A percentile compares a stretch with the other conserved stretches of the same genome.
Conservation (phyloP, 1,284 basidiomycete species). For the Leccinum pachyderme region DNA sequence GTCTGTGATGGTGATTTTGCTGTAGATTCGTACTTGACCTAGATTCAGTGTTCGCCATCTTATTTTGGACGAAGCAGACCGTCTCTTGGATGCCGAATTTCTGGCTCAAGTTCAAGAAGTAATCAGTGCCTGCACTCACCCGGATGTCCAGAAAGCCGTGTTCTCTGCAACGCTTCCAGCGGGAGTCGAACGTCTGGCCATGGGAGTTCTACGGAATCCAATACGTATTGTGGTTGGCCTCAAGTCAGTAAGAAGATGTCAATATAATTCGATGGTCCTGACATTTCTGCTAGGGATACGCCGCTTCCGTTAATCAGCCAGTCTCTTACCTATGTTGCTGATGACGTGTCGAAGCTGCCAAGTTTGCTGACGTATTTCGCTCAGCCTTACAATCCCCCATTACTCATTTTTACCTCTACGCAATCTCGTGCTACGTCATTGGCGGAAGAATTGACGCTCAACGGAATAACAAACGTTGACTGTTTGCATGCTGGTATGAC, state of each 20-base stretch:
- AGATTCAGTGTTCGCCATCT: conserved; percentile 71
- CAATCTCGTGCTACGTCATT: conserved; percentile 90
- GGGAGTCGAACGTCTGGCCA: conserved; percentile 83
- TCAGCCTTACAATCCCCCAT: conserved; percentile 87
- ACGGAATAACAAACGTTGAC: conserved; percentile 86
- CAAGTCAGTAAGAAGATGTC: conserved; percentile 54
- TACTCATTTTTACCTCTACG: conserved; percentile 92
- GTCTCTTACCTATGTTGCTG: conserved; percentile 86
- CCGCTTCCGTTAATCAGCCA: conserved; percentile 82
- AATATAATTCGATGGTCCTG: conserved; percentile 3
- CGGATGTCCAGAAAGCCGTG: conserved; percentile 80
- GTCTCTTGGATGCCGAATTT: conserved; percentile 89
- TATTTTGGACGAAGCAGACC: conserved; percentile 89
- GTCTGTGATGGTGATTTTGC: conserved; percentile 43
- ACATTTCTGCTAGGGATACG: conserved; percentile 69
- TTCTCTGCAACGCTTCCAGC: conserved; percentile 95
- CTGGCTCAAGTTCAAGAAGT: conserved; percentile 88
- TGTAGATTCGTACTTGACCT: conserved; percentile 4
- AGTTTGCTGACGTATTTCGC: conserved; percentile 78
- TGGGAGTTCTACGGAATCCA: conserved; percentile 80
- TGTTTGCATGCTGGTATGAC: conserved; percentile 90
- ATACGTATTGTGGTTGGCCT: conserved; percentile 91
- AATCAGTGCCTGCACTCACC: conserved; percentile 75
- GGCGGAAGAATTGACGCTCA: conserved; percentile 81
- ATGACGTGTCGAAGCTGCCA: conserved; percentile 90